A percentile compares a stretch with the other conserved stretches of the same genome.
phyloP scores from a whole-genome alignment of 2,329 filamentous ascomycete species.

The Sphaerulina vaccinii region DNA sequence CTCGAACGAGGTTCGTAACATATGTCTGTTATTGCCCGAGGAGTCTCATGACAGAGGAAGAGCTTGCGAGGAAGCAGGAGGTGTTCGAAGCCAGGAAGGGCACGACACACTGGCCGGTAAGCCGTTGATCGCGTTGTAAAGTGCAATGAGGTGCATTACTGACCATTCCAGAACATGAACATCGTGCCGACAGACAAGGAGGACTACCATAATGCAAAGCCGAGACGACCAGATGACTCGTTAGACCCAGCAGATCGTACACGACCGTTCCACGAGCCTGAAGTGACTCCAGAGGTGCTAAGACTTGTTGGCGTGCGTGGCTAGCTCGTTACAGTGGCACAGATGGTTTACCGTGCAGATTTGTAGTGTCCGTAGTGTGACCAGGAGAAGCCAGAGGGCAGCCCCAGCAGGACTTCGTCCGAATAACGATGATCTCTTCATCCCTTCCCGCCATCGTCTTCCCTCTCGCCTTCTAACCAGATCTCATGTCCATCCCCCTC shows the following conservation, averaged over 20 bases:
- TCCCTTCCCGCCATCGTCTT: constrained; percentile 14
- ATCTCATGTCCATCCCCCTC: constrained; percentile 65
- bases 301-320: constrained; percentile 20
- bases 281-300: constrained; percentile 19
- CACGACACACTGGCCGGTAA: constrained; percentile 28
- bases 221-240: constrained; percentile 21
- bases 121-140: not conserved
- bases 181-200: constrained; percentile 25
- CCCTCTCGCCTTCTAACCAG: constrained; percentile 49
- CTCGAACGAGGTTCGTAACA: constrained; percentile 22
- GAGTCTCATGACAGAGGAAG: constrained; percentile 17
- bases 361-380: too few relatives aligned
- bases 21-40: constrained; percentile 29
- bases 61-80: constrained; percentile 21
- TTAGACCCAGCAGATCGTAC: constrained; percentile 21
- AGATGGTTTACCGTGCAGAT: not conserved
- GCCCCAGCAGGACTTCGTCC: too few relatives aligned
- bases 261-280: constrained; percentile 21
- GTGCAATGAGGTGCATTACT: not conserved
- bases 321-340: not conserved
- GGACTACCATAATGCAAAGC: constrained; percentile 20
- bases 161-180: constrained; percentile 20
- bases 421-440: not conserved
- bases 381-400: too few relatives aligned
- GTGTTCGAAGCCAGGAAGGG: constrained; percentile 24